Base-by-base conservation (phyloP, 306 rosid genomes). In the Dicorynia guianensis region DNA sequence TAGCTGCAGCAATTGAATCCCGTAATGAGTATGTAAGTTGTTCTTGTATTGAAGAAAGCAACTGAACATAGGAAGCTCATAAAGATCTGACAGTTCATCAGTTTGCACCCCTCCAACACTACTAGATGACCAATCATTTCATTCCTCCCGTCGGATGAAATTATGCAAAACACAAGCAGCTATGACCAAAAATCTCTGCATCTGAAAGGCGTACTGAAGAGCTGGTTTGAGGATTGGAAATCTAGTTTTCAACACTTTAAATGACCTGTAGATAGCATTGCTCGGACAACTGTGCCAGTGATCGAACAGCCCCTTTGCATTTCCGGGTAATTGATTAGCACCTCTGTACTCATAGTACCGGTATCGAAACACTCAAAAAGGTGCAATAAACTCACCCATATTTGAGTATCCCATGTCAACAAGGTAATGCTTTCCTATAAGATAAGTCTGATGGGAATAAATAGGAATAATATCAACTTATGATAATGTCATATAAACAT, bases 161-260 rank as follows among this genome's bases (percentile, higher is more conserved):
- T 90, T 93, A 71, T 93, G 97, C 74, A 93, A 59, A 75, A 87
- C 96, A 81, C 97, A 92, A 0, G 91, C 93, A 25, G 96, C 97
- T 64, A 93, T 88, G 65, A 93, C 93, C 56, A 90, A 80, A 43
- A 90, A 92, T 20, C 93, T 75, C 71, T 93, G 96, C 63, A 80
- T 85, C 73, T 90, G 96, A 84, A 93, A 90, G 42, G 92, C 83
- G 77, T 93, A 93, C 55, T 88, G 93, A 59, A 96, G 97, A 61
- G 91, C 97, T 77, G 85, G 85, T 82, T 84, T 87, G 56, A 93
- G 87, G 61, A 90, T 93, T 5, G 97, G 97, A 77, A 93, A 93
- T 76, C 93, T 85, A 55, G 89, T 76, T 79, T 87, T 93, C 82
- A 93, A 80, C 87, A 88, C 91, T 72, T 87, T 78, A 18, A 92